Evolutionary conservation across 371 early-diverging fungal genomes (phyloP), one percentile per base, ranked within the genome.

Genomic region (Haplosporangium sp.): DNA sequence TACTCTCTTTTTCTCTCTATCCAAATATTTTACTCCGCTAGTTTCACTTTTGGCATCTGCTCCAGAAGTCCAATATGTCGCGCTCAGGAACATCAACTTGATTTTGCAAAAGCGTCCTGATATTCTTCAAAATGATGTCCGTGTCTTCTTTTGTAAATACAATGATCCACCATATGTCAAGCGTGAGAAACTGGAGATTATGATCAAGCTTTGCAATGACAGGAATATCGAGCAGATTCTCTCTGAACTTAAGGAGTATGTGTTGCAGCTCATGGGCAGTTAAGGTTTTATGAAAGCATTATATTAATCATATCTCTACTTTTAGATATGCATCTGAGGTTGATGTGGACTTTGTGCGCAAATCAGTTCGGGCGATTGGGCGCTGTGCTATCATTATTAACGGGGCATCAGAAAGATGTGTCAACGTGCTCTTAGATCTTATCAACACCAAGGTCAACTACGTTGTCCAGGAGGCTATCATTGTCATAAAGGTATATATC

Each of bases 81-180:
- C 97, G 0, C 91, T 99, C 65, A 93, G 97, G 64, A 98, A 98
- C 85, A 98, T 98, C 76, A 90, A 92, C 76, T 86, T 99, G 39
- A 94, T 99, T 61, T 86, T 98, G 48, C 98, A 99, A 84, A 93
- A 93, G 78, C 90, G 95, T 57, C 95, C 97, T 7, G 95, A 95
- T 44, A 89, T 97, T n/a, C 86, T 98, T 58, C 90, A 88, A 27
- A 92, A 94, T 70, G 98, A 98, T 77, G 94, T 97, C 71, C 92
- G 95, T 27, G 95, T 97, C 27, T 98, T 99, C 86, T 99, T 98
- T 81, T 97, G 97, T 86, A 98, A 98, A 85, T 99, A 97, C 87
- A 96, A 98, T 82, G 99, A 99, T 84, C 98, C 99, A 38, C 95
- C 94, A 70, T 98, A 98, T 79, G 98, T 99, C 64, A 99, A 98